Conservation (phyloP, 2,329 filamentous ascomycete species). For the Thermoascus crustaceus region DNA sequence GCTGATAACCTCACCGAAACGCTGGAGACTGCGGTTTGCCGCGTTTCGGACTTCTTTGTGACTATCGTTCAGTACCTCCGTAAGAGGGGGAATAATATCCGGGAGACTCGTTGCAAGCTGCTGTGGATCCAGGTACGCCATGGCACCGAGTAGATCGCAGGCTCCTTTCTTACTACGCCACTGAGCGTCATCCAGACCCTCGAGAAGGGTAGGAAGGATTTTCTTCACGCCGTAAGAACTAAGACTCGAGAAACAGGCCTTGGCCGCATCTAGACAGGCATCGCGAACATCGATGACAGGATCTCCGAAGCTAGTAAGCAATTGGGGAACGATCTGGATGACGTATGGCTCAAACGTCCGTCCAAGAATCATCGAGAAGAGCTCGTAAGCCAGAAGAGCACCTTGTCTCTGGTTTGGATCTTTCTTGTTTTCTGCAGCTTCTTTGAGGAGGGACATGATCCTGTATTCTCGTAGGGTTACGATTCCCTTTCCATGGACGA, state of each 20-base stretch:
- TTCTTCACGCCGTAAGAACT: conserved; percentile 95
- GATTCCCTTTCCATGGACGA: conserved; percentile 83
- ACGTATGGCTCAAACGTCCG: conserved; percentile 93
- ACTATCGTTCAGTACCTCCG: conserved; percentile 88
- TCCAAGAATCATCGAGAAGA: conserved; percentile 77
- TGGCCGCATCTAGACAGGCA: conserved; percentile 84
- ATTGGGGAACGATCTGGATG: conserved; percentile 86
- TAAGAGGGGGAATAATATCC: conserved; percentile 93
- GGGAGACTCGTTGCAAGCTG: conserved; percentile 87
- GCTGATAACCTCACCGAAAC: conserved; percentile 96
- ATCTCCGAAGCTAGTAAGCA: conserved; percentile 85
- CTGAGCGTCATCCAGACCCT: conserved; percentile 87
- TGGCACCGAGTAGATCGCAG: conserved; percentile 90
- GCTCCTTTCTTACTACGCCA: conserved; percentile 99
- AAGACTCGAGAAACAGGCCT: conserved; percentile 84
- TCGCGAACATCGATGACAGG: conserved; percentile 81
- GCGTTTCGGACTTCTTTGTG: conserved; percentile 93
- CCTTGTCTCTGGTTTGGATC: conserved; percentile 82
- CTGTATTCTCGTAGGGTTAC: conserved; percentile 73
- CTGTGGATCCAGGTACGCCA: conserved; percentile 96
- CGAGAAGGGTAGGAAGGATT: conserved; percentile 81
- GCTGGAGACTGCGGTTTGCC: conserved; percentile 91
- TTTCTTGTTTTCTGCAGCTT: conserved; percentile 90
- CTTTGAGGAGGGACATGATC: conserved; percentile 71
- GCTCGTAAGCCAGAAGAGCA: conserved; percentile 80